phyloP scores from a whole-genome alignment of 306 rosid genomes.

The Malus sylvestris region DNA sequence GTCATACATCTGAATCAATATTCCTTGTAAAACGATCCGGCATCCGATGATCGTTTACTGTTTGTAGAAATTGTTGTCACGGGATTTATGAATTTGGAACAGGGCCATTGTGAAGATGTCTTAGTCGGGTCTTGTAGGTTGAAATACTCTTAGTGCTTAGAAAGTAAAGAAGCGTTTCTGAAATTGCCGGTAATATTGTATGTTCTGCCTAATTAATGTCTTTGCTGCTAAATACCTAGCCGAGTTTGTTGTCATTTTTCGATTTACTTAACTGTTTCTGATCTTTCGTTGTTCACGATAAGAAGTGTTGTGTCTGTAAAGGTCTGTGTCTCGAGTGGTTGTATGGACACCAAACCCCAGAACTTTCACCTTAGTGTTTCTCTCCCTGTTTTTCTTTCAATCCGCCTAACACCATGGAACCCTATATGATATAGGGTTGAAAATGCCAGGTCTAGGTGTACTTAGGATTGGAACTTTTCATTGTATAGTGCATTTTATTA shows the following conservation, averaged over 20 bases:
- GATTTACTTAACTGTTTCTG: background rate
- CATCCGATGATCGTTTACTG: background rate
- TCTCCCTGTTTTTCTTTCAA: too few species aligned
- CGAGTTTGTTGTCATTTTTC: background rate
- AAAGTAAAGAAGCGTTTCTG: background rate
- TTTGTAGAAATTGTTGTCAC: background rate
- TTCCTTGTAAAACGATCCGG: background rate
- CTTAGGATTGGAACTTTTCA: too few species aligned
- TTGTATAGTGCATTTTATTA: too few species aligned
- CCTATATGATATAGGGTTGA: too few species aligned
- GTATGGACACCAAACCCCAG: too few species aligned
- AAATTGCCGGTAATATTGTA: background rate
- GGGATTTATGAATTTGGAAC: background rate
- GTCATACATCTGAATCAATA: slow-evolving; percentile 3
- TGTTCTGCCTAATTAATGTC: background rate
- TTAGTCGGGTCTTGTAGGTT: background rate
- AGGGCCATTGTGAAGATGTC: background rate
- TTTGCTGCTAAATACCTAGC: background rate
- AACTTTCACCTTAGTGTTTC: too few species aligned
- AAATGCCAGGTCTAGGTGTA: too few species aligned
- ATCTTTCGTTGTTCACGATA: background rate
- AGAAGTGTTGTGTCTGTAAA: too few species aligned
- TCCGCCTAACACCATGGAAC: too few species aligned
- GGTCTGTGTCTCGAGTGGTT: too few species aligned
- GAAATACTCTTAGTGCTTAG: background rate